Conservation (phyloP, 2,329 filamentous ascomycete genomes). For the Ophiostoma sp. region DNA sequence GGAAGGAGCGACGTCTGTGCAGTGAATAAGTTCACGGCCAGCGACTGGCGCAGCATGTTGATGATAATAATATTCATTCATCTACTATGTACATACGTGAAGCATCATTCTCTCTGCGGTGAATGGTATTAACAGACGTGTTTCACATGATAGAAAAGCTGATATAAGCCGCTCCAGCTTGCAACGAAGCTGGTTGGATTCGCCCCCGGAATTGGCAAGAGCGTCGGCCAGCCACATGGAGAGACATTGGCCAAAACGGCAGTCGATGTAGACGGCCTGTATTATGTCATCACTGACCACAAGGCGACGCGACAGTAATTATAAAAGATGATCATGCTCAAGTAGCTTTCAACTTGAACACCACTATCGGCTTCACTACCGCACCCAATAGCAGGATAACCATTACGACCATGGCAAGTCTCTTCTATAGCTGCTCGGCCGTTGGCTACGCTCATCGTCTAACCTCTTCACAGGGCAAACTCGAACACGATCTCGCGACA, state of each 20-base stretch:
- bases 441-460: not conserved
- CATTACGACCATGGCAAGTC: not conserved
- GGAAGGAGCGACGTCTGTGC: not conserved
- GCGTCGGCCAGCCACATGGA: not conserved
- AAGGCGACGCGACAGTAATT: not conserved
- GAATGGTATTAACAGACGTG: too few species aligned
- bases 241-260: not conserved
- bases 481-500: constrained; percentile 65
- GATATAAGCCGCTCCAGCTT: not conserved
- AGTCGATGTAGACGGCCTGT: constrained; percentile 3
- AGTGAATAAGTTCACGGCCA: constrained; percentile 7
- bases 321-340: not conserved
- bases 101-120: not conserved
- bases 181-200: not conserved
- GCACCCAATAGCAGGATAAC: not conserved
- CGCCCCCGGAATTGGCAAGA: not conserved
- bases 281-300: constrained; percentile 8
- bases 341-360: not conserved
- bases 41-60: not conserved
- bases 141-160: not conserved
- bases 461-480: constrained; percentile 24
- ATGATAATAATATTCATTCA: too few species aligned
- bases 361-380: not conserved
- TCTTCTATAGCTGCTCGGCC: not conserved
- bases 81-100: not conserved